These are phyloP conservation scores for Ceratocystis alfenasii DNA, from an alignment of 2,329 filamentous ascomycete genomes.

Conservation along the genomic window DNA sequence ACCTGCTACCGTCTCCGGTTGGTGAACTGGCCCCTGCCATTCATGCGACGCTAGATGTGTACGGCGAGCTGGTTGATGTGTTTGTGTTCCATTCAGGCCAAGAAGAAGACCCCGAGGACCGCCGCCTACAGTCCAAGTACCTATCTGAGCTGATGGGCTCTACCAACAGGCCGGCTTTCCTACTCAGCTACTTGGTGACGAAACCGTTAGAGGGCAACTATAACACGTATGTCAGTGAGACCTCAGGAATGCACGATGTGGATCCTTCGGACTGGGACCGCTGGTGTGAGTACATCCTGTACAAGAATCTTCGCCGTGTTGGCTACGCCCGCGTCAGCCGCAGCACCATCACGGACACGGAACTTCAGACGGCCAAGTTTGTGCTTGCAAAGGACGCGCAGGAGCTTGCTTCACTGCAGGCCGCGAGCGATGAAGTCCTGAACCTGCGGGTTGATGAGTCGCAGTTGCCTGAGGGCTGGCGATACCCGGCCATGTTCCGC, in stretches of 20 bases:
- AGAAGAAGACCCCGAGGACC: constrained; percentile 88
- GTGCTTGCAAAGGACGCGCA: constrained; percentile 57
- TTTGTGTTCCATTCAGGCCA: constrained; percentile 99
- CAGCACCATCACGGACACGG: constrained; percentile 89
- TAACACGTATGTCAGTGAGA: constrained; percentile 80
- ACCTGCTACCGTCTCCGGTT: constrained; percentile 82
- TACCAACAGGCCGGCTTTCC: constrained; percentile 64
- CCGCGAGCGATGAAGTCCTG: constrained; percentile 41
- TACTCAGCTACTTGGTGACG: constrained; percentile 87
- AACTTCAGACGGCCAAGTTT: constrained; percentile 94
- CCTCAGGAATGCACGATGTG: constrained; percentile 88
- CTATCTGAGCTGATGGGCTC: constrained; percentile 78
- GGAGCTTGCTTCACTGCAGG: constrained; percentile 37
- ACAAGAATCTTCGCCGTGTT: constrained; percentile 72
- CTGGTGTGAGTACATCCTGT: constrained; percentile 98
- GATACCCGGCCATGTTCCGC: constrained; percentile 75
- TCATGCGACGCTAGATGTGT: constrained; percentile 88
- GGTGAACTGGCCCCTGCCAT: constrained; percentile 93
- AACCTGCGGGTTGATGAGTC: constrained; percentile 52
- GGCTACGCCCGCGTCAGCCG: constrained; percentile 85
- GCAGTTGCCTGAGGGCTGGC: constrained; percentile 61
- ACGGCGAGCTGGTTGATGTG: constrained; percentile 79
- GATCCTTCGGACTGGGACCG: constrained; percentile 88
- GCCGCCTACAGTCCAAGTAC: constrained; percentile 75
- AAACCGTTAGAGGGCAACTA: constrained; percentile 88